Base-by-base conservation (phyloP, 257 asterid genomes). In the Catharanthus roseus region DNA sequence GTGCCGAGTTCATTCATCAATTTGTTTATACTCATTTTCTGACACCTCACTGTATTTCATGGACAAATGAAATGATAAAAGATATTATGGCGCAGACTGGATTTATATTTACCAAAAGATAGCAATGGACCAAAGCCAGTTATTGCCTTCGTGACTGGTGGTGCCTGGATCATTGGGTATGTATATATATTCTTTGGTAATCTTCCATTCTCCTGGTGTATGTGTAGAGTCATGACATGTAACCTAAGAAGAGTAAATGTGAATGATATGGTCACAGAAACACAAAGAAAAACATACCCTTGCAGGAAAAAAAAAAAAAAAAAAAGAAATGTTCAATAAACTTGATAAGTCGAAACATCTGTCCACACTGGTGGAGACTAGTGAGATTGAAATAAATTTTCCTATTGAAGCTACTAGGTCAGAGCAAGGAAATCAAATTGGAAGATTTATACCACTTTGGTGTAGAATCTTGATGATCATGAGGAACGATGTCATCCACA, bases 141-240 rank as follows among this genome's bases (percentile, higher is more conserved):
- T 69, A 86, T 95, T 82, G 99, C 99, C 80, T 95, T 95, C 73
- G 75, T 95, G 73, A 95, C 97, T 26, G 99, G 99, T 75, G 99
- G 99, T 84, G 99, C 99, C 68, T 91, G 99, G 97, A 82, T 91
- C 68, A 89, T 95, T 70, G 99, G 97, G 99, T 95, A 85, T 63
- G 87, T 74, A 44, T 34, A 44, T 34, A 49, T 47, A 19, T 5
- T 28, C 19, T 42, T 26, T 24, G 28, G 26, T 26, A 18, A 51
- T 56, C 67, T 65, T 74, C 54, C 49, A 26, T 16, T 65, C 28
- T 13, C 29, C 58, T 50, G 55, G 7, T 39, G 41, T 50, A 1
- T 47, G 15, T 41, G 28, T 42, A 39, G 44, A 15, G 45, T 53
- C 29, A 21, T 45, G 4, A 24, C n/a, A 47, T 34, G 41, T 56